Percentiles rank a stretch among this genome's conserved stretches.
These are phyloP conservation scores for Cyberlindnera misumaiensis DNA, from an alignment of 805 yeast species.

Conservation along the genomic window DNA sequence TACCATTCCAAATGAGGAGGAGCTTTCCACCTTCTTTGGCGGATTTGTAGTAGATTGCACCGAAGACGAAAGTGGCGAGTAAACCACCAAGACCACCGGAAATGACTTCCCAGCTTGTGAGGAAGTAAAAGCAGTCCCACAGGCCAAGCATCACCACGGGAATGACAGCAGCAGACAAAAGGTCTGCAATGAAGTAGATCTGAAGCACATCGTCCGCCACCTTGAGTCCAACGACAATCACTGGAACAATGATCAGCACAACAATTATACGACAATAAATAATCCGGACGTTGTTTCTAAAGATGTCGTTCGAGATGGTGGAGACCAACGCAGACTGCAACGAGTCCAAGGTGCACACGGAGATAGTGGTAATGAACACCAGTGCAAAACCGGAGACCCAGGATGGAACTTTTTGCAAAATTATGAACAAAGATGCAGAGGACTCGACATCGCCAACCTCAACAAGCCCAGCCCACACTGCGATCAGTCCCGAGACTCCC, in stretches of 20 bases:
- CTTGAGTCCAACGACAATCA: slow-evolving; percentile 74
- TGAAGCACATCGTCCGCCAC: slow-evolving; percentile 79
- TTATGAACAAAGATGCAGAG: slow-evolving; percentile 61
- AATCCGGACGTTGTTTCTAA: slow-evolving; percentile 70
- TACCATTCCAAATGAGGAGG: slow-evolving; percentile 70
- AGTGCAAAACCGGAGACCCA: slow-evolving; percentile 85
- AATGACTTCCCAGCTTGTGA: slow-evolving; percentile 76
- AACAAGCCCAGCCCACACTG: slow-evolving; percentile 79
- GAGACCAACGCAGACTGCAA: slow-evolving; percentile 85
- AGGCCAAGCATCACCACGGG: slow-evolving; percentile 82
- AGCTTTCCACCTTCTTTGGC: slow-evolving; percentile 75
- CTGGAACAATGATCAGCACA: slow-evolving; percentile 75
- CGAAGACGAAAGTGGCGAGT: slow-evolving; percentile 73
- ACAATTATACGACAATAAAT: slow-evolving; percentile 66
- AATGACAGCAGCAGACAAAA: slow-evolving; percentile 79
- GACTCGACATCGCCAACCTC: slow-evolving; percentile 44
- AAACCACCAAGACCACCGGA: slow-evolving; percentile 81
- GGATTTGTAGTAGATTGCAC: slow-evolving; percentile 66
- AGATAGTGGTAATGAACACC: slow-evolving; percentile 63
- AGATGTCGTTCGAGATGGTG: slow-evolving; percentile 81
- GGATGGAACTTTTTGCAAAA: slow-evolving; percentile 65
- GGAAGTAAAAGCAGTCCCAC: slow-evolving; percentile 55
- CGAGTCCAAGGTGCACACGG: slow-evolving; percentile 87
- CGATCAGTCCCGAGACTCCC: slow-evolving; percentile 80
- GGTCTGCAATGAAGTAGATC: slow-evolving; percentile 85